A percentile compares a stretch with the other conserved stretches of the same genome.
Conservation (phyloP, 179 eudicot species). For the Corrigiola litoralis region DNA sequence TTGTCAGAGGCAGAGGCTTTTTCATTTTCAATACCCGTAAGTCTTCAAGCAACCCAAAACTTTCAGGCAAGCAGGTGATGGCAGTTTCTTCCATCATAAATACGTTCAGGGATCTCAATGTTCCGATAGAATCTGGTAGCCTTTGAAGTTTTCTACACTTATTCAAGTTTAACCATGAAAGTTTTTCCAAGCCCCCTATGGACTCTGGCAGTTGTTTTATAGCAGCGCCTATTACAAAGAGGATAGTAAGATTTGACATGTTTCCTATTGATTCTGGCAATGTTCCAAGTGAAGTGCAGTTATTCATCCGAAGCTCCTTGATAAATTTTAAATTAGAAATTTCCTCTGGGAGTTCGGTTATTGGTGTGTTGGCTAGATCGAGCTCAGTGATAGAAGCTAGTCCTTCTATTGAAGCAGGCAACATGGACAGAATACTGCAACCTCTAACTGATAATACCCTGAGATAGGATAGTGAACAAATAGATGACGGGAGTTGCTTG, state of each 20-base stretch:
- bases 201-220: conserved; percentile 44
- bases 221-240: conserved; percentile 31
- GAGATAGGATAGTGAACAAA: conserved; percentile 39
- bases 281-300: conserved; percentile 36
- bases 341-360: conserved; percentile 38
- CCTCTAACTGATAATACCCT: conserved; percentile 26
- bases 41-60: conserved; percentile 43
- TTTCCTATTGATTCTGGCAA: conserved; percentile 44
- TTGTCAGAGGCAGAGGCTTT: background rate
- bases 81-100: conserved; percentile 42
- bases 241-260: conserved; percentile 29
- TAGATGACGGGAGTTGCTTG: conserved; percentile 38
- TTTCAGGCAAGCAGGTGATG: conserved; percentile 44
- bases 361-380: conserved; percentile 22
- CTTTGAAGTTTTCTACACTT: conserved; percentile 25
- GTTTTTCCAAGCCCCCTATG: conserved; percentile 44
- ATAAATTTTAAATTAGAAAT: conserved; percentile 41
- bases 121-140: conserved; percentile 42
- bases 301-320: conserved; percentile 34
- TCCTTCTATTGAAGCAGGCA: conserved; percentile 39
- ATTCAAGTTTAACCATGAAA: conserved; percentile 32
- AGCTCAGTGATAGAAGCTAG: conserved; percentile 43
- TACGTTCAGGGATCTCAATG: conserved; percentile 30
- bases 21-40: conserved; percentile 31
- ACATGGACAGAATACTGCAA: conserved; percentile 21